These are phyloP conservation scores for Cryptococcus floricola DNA, from an alignment of 1,284 basidiomycete genomes.

Conservation along the genomic window DNA sequence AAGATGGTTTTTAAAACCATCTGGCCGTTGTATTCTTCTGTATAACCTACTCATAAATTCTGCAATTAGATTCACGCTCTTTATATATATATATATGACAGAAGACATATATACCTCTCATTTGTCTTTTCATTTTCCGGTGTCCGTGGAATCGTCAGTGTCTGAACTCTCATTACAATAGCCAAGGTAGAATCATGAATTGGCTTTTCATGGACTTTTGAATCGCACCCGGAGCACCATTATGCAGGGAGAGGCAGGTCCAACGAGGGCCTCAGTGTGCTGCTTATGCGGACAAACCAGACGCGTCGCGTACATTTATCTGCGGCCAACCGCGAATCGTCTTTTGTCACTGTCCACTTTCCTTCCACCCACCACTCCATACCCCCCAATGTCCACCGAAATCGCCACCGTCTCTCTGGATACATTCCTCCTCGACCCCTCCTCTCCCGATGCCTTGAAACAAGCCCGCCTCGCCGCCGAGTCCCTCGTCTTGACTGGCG, in stretches of 20 bases:
- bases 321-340: no score
- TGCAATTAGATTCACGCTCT: background rate
- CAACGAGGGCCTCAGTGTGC: no score
- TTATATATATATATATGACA: background rate
- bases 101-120: background rate
- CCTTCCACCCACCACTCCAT: background rate
- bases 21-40: background rate
- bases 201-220: no score
- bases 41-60: no score
- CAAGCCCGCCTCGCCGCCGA: constrained; percentile 61
- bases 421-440: constrained; percentile 58
- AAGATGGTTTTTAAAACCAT: constrained; percentile 6
- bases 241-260: background rate
- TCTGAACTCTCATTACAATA: background rate
- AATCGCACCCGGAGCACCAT: no score
- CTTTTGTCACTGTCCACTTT: no score
- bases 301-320: background rate
- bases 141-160: background rate
- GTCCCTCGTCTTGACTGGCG: constrained; percentile 69
- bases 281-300: background rate
- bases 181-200: no score
- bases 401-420: constrained; percentile 75
- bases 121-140: background rate
- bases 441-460: constrained; percentile 50
- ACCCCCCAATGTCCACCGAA: constrained; percentile 24